Evolutionary conservation across 83 land plant genomes (phyloP).

Genomic region (Isoetes engelmannii): DNA sequence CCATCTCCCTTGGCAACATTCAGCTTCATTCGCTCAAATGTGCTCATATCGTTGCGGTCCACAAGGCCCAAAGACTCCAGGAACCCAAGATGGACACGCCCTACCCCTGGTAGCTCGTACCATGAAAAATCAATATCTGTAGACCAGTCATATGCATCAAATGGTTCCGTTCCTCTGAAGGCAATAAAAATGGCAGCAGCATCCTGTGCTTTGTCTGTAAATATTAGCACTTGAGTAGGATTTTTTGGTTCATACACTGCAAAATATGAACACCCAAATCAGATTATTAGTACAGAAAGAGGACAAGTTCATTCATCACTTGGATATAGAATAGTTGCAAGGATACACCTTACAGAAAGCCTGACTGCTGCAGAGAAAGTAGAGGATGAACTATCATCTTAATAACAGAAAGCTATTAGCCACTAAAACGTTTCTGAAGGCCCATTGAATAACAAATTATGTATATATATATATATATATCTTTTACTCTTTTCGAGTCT

Average conservation of each 20-base stretch:
- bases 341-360: not conserved
- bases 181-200: not conserved
- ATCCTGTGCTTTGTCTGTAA: not conserved
- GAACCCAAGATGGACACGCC: slow-evolving; percentile 7
- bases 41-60: not conserved
- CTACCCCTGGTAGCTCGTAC: not conserved
- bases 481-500: too few relatives aligned
- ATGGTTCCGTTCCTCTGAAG: slow-evolving; percentile 8
- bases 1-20: slow-evolving; percentile 14
- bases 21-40: not conserved
- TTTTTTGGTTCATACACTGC: not conserved
- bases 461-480: too few relatives aligned
- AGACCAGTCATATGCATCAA: slow-evolving; percentile 4
- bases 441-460: too few relatives aligned
- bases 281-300: not conserved
- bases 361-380: not conserved
- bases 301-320: not conserved
- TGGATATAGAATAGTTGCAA: not conserved
- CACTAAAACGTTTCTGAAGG: too few relatives aligned
- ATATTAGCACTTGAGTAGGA: not conserved
- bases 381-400: not conserved
- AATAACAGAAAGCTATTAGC: not conserved
- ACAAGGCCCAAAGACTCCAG: not conserved
- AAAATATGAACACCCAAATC: not conserved
- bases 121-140: slow-evolving; percentile 10